phyloP scores from a whole-genome alignment of 1,139 yeast genomes.

The Yamadazyma pseudoaaseri region DNA sequence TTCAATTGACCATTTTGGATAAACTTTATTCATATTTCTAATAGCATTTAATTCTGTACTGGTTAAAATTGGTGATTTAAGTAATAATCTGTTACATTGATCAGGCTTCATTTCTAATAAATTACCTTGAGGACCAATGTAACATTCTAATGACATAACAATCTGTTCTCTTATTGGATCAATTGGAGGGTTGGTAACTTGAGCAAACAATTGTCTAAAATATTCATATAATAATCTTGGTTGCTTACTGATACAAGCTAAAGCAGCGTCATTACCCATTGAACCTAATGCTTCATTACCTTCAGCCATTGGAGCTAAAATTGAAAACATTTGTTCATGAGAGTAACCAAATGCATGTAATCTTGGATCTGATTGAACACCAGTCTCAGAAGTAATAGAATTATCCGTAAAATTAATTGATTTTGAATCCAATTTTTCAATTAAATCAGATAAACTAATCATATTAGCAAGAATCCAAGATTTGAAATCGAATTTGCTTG shows the following conservation, averaged over 20 bases:
- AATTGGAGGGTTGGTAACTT: constrained; percentile 97
- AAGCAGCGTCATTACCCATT: constrained; percentile 98
- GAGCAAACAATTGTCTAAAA: constrained; percentile 95
- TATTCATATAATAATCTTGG: constrained; percentile 90
- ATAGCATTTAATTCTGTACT: constrained; percentile 74
- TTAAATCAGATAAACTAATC: constrained; percentile 77
- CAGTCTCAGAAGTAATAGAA: constrained; percentile 21
- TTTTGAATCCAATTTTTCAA: constrained; percentile 55
- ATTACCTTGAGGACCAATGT: constrained; percentile 97
- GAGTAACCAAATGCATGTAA: constrained; percentile 89
- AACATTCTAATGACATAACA: constrained; percentile 96
- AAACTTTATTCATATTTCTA: constrained; percentile 65
- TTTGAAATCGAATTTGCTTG: constrained; percentile 88
- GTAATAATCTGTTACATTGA: constrained; percentile 85
- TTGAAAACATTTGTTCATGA: constrained; percentile 79
- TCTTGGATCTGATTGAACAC: constrained; percentile 79
- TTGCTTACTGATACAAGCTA: constrained; percentile 92
- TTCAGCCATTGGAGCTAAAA: constrained; percentile 93
- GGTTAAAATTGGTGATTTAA: constrained; percentile 80
- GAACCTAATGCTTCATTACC: constrained; percentile 96
- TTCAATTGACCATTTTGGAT: constrained; percentile 84
- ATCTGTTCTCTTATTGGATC: constrained; percentile 97
- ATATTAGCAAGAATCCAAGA: constrained; percentile 89
- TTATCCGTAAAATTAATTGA: constrained; percentile 32
- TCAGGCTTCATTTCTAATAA: constrained; percentile 86